Conservation (phyloP, 768 basidiomycete species). For the Kwoniella dejecticola region DNA sequence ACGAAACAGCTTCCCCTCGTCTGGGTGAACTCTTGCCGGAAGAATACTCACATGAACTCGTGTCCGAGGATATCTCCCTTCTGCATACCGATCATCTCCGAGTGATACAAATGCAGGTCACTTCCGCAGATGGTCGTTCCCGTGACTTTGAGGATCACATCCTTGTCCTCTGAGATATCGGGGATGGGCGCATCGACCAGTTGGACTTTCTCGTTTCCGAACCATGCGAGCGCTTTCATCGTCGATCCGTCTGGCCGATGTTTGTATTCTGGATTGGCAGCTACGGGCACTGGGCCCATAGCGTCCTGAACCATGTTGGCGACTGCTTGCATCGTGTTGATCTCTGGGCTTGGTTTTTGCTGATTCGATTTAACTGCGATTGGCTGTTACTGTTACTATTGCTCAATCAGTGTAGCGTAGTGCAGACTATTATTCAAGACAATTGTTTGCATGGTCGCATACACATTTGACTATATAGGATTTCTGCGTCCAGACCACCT, state of each 20-base stretch:
- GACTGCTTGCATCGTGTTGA: conserved; percentile 37
- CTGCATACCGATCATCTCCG: conserved; percentile 69
- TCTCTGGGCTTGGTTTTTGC: too few species aligned
- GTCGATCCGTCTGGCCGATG: conserved; percentile 61
- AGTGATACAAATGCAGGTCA: conserved; percentile 59
- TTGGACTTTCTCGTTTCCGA: conserved; percentile 60
- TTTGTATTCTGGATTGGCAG: conserved; percentile 43
- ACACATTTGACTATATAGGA: too few species aligned
- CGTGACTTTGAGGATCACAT: conserved; percentile 74
- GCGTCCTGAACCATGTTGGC: conserved; percentile 43
- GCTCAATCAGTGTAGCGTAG: too few species aligned
- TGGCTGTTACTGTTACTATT: too few species aligned
- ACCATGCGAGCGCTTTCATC: conserved; percentile 74
- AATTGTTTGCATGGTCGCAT: too few species aligned
- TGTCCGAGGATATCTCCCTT: conserved; percentile 76
- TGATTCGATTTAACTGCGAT: too few species aligned
- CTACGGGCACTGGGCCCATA: conserved; percentile 42
- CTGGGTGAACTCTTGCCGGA: too few species aligned
- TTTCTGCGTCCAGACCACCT: too few species aligned
- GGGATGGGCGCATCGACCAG: conserved; percentile 62
- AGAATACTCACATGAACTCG: conserved; percentile 57
- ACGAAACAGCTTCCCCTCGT: too few species aligned
- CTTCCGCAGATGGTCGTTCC: conserved; percentile 75
- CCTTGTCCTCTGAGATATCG: conserved; percentile 68
- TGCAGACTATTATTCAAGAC: too few species aligned